Base-by-base conservation (phyloP, 1,284 basidiomycete species). In the Wallemia hederae region DNA sequence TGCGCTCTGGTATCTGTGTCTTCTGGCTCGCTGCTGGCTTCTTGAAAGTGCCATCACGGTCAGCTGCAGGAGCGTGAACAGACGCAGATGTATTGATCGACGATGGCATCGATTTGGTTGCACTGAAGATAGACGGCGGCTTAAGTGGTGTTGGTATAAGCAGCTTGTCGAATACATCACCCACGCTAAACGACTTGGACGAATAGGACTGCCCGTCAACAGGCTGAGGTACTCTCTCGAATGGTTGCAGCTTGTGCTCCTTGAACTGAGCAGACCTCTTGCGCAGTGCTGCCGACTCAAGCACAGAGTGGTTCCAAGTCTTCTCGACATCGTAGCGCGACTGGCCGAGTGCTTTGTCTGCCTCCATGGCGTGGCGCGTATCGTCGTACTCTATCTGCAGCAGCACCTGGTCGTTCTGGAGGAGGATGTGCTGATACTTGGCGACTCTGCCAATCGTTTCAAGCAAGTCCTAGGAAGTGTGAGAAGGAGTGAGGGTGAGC, bases 1-100 rank as follows among this genome's bases (percentile, higher is more conserved):
- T 86, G 63, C 77, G 74, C 65, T 80, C 77, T 3, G 74, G 72
- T 19, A 65, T 55, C 24, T 31, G 59, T 24, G 49, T 11, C 11
- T 19, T 22, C 11, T 26, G 24, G 24, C 25, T 15, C 24, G 5
- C 25, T 26, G 19, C 27, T 26, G 27, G 24, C 25, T n/a, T n/a
- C n/a, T 26, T 58, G 56, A 26, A 28, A 14, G 56, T 7, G 19
- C 25, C n/a, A 14, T 58, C 25, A 24, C 17, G 7, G 24, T 11
- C 24, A 19, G 24, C 19, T 58, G 56, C 11, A 7, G 19, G 56
- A 26, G 25, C 7, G 14, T 11, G 33, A 11, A n/a, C 14, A 34
- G 33, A n/a, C n/a, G 33, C n/a, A n/a, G 33, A n/a, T 34, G 33
- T 11, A 11, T 15, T 3, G 24, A 22, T 28, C 5, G 56, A 26